These are phyloP conservation scores for Zygosaccharomyces sapae DNA, from an alignment of 1,139 yeast genomes.

Conservation along the genomic window DNA sequence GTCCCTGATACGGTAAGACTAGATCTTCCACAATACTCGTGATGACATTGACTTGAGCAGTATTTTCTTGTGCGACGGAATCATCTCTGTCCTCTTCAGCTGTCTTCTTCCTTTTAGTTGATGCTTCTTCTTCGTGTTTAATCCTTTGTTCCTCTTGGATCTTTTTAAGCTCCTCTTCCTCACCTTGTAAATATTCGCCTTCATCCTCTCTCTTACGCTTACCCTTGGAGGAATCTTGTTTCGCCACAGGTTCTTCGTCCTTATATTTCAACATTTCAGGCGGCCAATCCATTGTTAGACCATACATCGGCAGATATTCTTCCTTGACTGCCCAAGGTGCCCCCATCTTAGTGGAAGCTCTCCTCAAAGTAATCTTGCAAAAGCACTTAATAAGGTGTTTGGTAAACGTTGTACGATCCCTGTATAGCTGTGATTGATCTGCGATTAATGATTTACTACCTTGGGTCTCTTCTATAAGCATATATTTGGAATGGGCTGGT, in stretches of 20 bases:
- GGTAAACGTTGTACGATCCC: constrained; percentile 85
- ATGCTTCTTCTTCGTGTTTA: constrained; percentile 15
- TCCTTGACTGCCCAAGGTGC: constrained; percentile 97
- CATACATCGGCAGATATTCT: constrained; percentile 48
- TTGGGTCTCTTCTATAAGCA: constrained; percentile 50
- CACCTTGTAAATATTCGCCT: constrained; percentile 10
- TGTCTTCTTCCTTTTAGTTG: constrained; percentile 14
- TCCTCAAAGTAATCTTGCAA: constrained; percentile 74
- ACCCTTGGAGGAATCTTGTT: constrained; percentile 34
- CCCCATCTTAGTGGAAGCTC: constrained; percentile 74
- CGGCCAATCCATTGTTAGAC: constrained; percentile 37
- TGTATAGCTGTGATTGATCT: constrained; percentile 64
- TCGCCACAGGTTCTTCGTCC: constrained; percentile 38
- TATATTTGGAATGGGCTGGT: constrained; percentile 65
- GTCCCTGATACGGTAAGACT: constrained; percentile 31
- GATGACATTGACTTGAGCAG: constrained; percentile 23
- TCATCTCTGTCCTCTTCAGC: constrained; percentile 13
- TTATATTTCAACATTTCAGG: constrained; percentile 30
- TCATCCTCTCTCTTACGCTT: constrained; percentile 20
- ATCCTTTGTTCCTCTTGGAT: constrained; percentile 11
- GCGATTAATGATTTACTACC: constrained; percentile 61
- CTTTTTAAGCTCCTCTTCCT: constrained; percentile 10
- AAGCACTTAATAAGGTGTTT: constrained; percentile 88
- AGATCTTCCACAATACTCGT: constrained; percentile 38
- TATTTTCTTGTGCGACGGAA: constrained; percentile 7